These are phyloP conservation scores for Pseudoturritis turrita DNA, from an alignment of 345 rosid species.

Conservation along the genomic window DNA sequence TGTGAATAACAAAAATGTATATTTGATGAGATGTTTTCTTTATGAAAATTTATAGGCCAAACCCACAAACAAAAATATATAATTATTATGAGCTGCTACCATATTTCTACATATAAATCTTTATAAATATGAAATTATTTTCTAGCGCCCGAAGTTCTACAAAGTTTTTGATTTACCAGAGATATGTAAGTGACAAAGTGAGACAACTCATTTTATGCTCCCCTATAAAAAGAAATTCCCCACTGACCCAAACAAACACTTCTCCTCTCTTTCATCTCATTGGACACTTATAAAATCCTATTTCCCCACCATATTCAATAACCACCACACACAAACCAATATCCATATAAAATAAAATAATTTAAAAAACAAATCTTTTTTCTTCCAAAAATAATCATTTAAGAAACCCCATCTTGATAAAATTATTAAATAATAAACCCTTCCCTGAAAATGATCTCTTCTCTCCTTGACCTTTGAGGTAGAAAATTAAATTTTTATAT, in stretches of 20 bases:
- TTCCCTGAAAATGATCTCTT: slow-evolving; percentile 18
- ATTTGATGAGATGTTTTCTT: too few species aligned
- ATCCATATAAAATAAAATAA: neutral
- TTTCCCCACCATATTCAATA: slow-evolving; percentile 21
- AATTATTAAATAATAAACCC: slow-evolving; percentile 5
- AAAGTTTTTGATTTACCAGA: too few species aligned
- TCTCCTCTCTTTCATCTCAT: slow-evolving; percentile 22
- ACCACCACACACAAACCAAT: slow-evolving; percentile 12
- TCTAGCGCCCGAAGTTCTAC: too few species aligned
- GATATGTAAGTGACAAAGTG: slow-evolving; percentile 27
- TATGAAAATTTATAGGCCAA: too few species aligned
- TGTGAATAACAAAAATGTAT: too few species aligned
- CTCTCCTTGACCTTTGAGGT: slow-evolving; percentile 3
- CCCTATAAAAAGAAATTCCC: slow-evolving; percentile 24
- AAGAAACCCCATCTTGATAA: slow-evolving; percentile 11
- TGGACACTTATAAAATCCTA: slow-evolving; percentile 29
- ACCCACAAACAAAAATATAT: too few species aligned
- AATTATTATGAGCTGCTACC: too few species aligned
- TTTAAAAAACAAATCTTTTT: neutral
- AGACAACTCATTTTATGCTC: slow-evolving; percentile 35
- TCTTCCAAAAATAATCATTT: slow-evolving; percentile 22
- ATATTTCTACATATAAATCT: too few species aligned
- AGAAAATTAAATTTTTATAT: neutral
- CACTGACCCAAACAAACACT: slow-evolving; percentile 14
- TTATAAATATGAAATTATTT: too few species aligned